Evolutionary conservation across 208 protist genomes (phyloP).

Genomic region (Trypanosoma scelopori): DNA sequence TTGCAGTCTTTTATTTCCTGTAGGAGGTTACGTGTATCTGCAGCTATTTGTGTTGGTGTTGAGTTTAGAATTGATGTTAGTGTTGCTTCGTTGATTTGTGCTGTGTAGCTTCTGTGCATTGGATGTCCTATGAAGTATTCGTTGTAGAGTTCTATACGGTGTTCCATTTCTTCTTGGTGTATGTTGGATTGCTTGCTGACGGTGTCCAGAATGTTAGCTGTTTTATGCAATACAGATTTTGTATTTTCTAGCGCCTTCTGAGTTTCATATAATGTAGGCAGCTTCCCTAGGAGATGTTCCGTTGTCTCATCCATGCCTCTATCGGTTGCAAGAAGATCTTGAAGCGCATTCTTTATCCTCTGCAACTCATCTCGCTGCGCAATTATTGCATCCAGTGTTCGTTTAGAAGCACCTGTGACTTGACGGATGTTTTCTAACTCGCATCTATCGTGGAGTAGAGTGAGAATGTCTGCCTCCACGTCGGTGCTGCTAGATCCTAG

Average conservation of each 20-base stretch:
- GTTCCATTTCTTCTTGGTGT: slow-evolving; percentile 12
- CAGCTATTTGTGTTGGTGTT: neutral
- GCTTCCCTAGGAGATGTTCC: slow-evolving; percentile 13
- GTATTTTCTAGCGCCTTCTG: slow-evolving; percentile 11
- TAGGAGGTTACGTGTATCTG: neutral
- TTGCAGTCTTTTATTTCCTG: neutral
- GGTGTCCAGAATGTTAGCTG: neutral
- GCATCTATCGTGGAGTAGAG: slow-evolving; percentile 4
- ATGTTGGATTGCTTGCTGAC: neutral
- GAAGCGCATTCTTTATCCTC: slow-evolving; percentile 15
- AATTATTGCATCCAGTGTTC: slow-evolving; percentile 3
- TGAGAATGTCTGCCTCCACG: slow-evolving; percentile 1
- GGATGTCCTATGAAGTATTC: slow-evolving; percentile 17
- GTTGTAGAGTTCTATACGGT: neutral
- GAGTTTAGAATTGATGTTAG: slow-evolving; percentile 1
- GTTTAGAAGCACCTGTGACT: neutral
- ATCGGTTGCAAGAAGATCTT: neutral
- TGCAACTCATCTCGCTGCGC: slow-evolving; percentile 12
- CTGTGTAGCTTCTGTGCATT: neutral
- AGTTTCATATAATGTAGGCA: slow-evolving; percentile 9
- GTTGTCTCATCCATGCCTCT: slow-evolving; percentile 9
- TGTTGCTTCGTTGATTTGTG: slow-evolving; percentile 1
- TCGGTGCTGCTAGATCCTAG: slow-evolving; percentile 14
- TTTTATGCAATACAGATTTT: neutral
- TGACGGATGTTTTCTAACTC: slow-evolving; percentile 6